Evolutionary conservation across 441 rosid species (phyloP).

Genomic region (Eugenia klotzschiana): DNA sequence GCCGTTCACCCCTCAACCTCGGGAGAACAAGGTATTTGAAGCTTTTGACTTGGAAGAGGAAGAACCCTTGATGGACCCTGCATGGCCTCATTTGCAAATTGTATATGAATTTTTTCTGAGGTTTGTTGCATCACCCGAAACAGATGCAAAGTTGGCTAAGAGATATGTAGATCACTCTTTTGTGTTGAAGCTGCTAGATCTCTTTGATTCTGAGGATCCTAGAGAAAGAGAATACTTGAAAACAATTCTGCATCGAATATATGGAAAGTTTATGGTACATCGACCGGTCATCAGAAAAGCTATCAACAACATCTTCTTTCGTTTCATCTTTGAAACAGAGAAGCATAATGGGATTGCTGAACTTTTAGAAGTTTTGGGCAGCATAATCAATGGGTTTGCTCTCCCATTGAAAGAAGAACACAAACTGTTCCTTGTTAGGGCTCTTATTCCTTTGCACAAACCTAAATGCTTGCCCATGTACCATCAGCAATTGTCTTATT

Average conservation of each 20-base stretch:
- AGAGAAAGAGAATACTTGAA: conserved; percentile 9
- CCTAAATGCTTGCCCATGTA: conserved; percentile 11
- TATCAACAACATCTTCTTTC: conserved; percentile 8
- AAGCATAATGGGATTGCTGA: conserved; percentile 11
- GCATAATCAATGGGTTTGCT: conserved; percentile 11
- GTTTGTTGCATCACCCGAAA: conserved; percentile 8
- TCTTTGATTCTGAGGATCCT: conserved; percentile 13
- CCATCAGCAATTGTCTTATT: conserved; percentile 8
- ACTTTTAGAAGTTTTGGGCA: conserved; percentile 8
- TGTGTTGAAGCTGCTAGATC: conserved; percentile 9
- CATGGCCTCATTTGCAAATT: conserved; percentile 12
- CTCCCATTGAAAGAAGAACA: conserved; percentile 12
- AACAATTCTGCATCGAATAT: conserved; percentile 10
- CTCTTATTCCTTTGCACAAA: conserved; percentile 9
- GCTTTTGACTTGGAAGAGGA: conserved; percentile 9
- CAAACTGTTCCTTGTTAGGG: conserved; percentile 8
- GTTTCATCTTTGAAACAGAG: conserved; percentile 8
- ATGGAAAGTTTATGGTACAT: conserved; percentile 11
- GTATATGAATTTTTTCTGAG: conserved; percentile 4
- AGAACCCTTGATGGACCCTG: conserved; percentile 7
- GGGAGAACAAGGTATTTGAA: conserved; percentile 1
- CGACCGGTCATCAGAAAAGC: conserved; percentile 7
- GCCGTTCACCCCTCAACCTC: conserved; percentile 3
- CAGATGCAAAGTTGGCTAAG: conserved; percentile 10
- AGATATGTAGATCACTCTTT: conserved; percentile 9